Evolutionary conservation across 129 eudicot species (phyloP).

Genomic region (Saposhnikovia divaricata): DNA sequence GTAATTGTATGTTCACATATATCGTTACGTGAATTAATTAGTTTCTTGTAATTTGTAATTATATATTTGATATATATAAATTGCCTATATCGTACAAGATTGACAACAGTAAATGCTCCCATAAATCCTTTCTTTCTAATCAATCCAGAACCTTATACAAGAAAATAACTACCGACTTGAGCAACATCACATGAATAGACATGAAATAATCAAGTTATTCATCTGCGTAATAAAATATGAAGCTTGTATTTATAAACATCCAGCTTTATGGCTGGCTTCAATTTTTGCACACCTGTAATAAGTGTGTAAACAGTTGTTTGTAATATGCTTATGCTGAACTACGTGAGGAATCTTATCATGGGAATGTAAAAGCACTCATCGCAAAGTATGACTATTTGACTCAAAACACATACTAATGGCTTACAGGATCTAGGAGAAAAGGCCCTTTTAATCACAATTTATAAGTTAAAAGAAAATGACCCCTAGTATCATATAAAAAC

Average conservation of each 20-base stretch:
- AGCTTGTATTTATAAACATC: not conserved
- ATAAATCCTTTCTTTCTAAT: constrained; percentile 73
- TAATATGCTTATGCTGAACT: not conserved
- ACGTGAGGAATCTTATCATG: not conserved
- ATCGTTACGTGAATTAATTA: too few relatives aligned
- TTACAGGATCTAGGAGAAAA: too few relatives aligned
- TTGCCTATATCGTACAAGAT: too few relatives aligned
- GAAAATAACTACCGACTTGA: not conserved
- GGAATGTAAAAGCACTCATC: not conserved
- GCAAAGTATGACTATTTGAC: not conserved
- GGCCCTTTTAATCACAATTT: too few relatives aligned
- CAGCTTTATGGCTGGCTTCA: not conserved
- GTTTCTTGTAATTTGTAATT: too few relatives aligned
- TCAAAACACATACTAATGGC: too few relatives aligned
- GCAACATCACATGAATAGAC: constrained; percentile 3
- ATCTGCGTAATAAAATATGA: not conserved
- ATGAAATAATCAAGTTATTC: not conserved
- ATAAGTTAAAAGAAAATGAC: too few relatives aligned
- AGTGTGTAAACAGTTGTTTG: not conserved
- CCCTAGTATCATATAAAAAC: too few relatives aligned
- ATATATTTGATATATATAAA: too few relatives aligned
- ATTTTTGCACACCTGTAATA: not conserved
- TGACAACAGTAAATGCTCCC: constrained; percentile 65
- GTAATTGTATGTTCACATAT: too few relatives aligned
- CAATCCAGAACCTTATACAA: constrained; percentile 64